A percentile compares a stretch with the other conserved stretches of the same genome.
These are phyloP conservation scores for Beauveria medogensis DNA, from an alignment of 2,329 filamentous ascomycete species.

Conservation along the genomic window DNA sequence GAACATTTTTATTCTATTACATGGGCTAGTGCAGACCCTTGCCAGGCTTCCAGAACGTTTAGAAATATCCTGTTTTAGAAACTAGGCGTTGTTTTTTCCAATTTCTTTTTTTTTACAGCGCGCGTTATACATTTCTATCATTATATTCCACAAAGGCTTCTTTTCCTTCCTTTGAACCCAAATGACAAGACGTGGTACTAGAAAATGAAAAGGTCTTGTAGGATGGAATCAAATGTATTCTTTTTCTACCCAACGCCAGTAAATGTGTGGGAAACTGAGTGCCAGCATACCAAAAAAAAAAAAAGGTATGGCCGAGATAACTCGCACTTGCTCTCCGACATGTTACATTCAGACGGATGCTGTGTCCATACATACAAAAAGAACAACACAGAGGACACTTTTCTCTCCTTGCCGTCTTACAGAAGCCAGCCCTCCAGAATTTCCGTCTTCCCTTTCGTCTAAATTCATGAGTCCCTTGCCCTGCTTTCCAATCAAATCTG, in stretches of 20 bases:
- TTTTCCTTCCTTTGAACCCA: too few relatives aligned
- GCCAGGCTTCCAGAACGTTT: neutral
- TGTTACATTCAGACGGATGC: constrained; percentile 6
- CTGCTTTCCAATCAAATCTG: neutral
- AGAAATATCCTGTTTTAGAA: neutral
- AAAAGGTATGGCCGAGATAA: neutral
- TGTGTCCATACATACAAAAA: constrained; percentile 4
- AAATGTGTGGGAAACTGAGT: neutral
- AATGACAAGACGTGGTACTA: too few relatives aligned
- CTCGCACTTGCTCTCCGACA: neutral
- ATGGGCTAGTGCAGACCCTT: neutral
- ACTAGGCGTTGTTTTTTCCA: neutral
- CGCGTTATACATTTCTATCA: neutral
- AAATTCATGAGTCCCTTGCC: constrained; percentile 4
- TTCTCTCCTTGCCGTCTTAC: neutral
- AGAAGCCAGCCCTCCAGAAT: neutral
- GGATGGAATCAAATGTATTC: neutral
- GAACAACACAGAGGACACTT: neutral
- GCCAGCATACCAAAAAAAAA: neutral
- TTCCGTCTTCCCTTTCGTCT: neutral
- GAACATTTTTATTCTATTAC: neutral
- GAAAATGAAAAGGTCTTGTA: too few relatives aligned
- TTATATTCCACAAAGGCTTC: neutral
- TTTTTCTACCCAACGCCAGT: constrained; percentile 8
- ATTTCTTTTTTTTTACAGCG: neutral